Percentiles rank a stretch among this genome's conserved stretches.
These are phyloP conservation scores for Nakaseomyces glabratus DNA, from an alignment of 1,139 yeast genomes.

Conservation along the genomic window DNA sequence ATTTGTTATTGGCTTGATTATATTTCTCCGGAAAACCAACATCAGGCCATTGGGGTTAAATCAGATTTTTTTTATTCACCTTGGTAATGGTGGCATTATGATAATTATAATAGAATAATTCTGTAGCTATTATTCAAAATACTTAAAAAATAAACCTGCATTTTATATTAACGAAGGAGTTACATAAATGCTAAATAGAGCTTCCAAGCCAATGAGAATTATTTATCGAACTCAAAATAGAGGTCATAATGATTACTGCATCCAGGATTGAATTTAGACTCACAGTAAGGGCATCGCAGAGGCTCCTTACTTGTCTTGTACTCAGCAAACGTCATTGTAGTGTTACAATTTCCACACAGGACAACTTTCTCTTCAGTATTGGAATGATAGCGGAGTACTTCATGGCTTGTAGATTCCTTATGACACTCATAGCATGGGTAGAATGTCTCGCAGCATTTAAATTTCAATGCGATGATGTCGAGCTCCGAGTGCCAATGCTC, in stretches of 20 bases:
- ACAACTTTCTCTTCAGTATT: conserved; percentile 15
- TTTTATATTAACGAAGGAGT: no score
- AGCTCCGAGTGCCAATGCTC: conserved; percentile 28
- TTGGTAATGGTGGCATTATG: no score
- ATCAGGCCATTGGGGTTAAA: no score
- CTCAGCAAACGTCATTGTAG: conserved; percentile 22
- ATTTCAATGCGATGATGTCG: conserved; percentile 28
- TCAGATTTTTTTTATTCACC: no score
- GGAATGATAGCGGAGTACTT: conserved; percentile 14
- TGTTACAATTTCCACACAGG: conserved; percentile 27
- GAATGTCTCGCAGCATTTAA: conserved; percentile 26
- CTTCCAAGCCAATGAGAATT: no score
- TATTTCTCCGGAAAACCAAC: no score
- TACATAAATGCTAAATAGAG: no score
- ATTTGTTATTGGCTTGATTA: no score
- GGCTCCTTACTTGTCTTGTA: conserved; percentile 11
- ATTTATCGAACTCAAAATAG: conserved; percentile 18
- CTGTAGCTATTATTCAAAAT: no score
- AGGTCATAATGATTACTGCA: conserved; percentile 27
- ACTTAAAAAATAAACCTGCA: no score
- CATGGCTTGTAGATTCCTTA: conserved; percentile 16
- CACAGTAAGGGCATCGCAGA: conserved; percentile 21
- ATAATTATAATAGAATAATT: no score
- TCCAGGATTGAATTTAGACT: conserved; percentile 24
- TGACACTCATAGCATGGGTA: conserved; percentile 29